Evolutionary conservation across 2,329 filamentous ascomycete genomes (phyloP).

Genomic region (Cordyceps cateniannulata): DNA sequence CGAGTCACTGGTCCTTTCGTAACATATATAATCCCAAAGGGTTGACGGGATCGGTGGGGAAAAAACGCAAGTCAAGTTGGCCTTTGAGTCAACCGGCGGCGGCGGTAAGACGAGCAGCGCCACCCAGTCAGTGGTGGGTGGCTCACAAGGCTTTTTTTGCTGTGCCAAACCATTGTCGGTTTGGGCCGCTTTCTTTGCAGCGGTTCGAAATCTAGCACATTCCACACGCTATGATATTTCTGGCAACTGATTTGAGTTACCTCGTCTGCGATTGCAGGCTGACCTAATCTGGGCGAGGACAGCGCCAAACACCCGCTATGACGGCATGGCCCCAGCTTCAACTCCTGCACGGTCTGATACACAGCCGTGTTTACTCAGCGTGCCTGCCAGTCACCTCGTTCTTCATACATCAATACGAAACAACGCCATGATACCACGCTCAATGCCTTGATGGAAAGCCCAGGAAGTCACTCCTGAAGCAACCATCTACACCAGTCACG

Average conservation of each 20-base stretch:
- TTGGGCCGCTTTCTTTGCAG: background rate
- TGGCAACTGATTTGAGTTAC: background rate
- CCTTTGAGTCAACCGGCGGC: slow-evolving; percentile 32
- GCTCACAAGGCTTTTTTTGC: background rate
- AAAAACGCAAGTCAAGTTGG: slow-evolving; percentile 10
- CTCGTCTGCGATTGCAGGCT: no score
- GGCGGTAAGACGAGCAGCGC: slow-evolving; percentile 15
- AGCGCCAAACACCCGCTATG: background rate
- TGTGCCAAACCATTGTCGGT: background rate
- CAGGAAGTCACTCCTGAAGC: background rate
- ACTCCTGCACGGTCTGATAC: background rate
- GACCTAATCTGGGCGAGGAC: no score
- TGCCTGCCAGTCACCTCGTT: background rate
- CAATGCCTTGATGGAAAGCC: background rate
- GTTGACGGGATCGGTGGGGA: slow-evolving; percentile 20
- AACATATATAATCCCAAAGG: slow-evolving; percentile 16
- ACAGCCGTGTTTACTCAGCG: background rate
- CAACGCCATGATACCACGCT: background rate
- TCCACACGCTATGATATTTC: background rate
- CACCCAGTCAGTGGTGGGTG: slow-evolving; percentile 15
- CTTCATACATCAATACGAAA: background rate
- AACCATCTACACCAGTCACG: background rate
- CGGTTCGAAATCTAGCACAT: slow-evolving; percentile 5
- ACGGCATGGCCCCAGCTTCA: background rate
- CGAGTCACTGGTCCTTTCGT: background rate